Base-by-base conservation (phyloP, 192 early-diverging fungal species). In the Backusella psychrophila region DNA sequence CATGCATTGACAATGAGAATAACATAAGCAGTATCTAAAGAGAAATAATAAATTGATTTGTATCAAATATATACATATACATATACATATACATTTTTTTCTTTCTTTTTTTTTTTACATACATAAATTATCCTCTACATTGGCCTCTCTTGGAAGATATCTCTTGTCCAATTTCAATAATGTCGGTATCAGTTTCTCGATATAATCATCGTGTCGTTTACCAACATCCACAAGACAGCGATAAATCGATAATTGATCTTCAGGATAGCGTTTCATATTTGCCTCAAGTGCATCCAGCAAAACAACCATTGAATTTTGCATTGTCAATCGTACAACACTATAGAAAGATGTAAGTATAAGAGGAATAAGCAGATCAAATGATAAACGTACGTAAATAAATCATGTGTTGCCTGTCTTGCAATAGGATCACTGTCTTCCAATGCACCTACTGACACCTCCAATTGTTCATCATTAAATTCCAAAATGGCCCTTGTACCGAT, bases 1-100 rank as follows among this genome's bases (percentile, higher is more conserved):
- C 83, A 87, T 11, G 93, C 92, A 78, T 97, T 97, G 71, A 94
- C 90, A 38, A 95, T 85, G 14, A 97, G 77, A 34, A 96, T 90
- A 0, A 96, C 77, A 75, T 92, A 82, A 1, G 90, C 91, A 17
- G 93, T 92, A 75, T 96, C 92, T 93, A 82, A 26, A 73, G 67
- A 76, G 7, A 33, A 52, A 23, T 75, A 36, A 35, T 34, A 12
- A 38, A 15, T 44, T 14, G 5, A 31, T 6, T 42, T 12, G 23
- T 14, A 23, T 9, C 6, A 56, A 56, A 23, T 23, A 17, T 56
- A 59, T 11, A 26, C 8, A 59, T 59, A 59, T 36, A 23, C 65
- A n/a, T n/a, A n/a, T n/a, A n/a, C n/a, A n/a, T n/a, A n/a, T n/a
- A n/a, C n/a, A n/a, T n/a, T n/a, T n/a, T n/a, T n/a, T n/a, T n/a